Conservation (phyloP, 2,329 filamentous ascomycete species). For the Arthroderma sp. region DNA sequence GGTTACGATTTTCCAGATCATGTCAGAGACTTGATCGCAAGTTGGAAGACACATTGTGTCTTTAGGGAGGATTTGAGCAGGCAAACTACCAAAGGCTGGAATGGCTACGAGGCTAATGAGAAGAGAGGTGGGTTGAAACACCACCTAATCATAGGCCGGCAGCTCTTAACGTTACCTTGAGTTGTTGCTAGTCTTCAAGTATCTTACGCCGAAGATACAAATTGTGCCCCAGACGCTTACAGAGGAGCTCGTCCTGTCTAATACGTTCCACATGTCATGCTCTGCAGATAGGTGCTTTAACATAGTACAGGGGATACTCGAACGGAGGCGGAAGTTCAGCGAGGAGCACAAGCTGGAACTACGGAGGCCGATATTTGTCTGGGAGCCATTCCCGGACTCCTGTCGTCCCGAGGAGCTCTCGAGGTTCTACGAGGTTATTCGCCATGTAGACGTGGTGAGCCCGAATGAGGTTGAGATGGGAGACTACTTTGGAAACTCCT, state of each 20-base stretch:
- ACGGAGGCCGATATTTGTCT: slow-evolving; percentile 62
- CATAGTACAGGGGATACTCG: slow-evolving; percentile 59
- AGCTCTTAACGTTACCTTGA: background rate
- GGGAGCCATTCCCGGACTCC: slow-evolving; percentile 88
- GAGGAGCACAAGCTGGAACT: slow-evolving; percentile 21
- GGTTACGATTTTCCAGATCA: slow-evolving; percentile 72
- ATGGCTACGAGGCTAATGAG: slow-evolving; percentile 64
- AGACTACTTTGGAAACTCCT: slow-evolving; percentile 58
- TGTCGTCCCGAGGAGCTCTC: slow-evolving; percentile 56
- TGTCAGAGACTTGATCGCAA: slow-evolving; percentile 51
- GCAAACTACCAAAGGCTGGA: slow-evolving; percentile 83
- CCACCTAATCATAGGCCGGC: no score
- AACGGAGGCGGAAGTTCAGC: slow-evolving; percentile 34
- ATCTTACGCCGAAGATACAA: slow-evolving; percentile 73
- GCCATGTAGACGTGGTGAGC: slow-evolving; percentile 48
- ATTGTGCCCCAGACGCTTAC: slow-evolving; percentile 62
- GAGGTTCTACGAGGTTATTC: slow-evolving; percentile 42
- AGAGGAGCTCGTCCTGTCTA: slow-evolving; percentile 53
- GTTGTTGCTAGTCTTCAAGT: slow-evolving; percentile 56
- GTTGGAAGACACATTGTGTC: slow-evolving; percentile 65
- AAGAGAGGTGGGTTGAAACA: slow-evolving; percentile 42
- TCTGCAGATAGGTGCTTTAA: slow-evolving; percentile 63
- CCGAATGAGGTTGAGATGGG: slow-evolving; percentile 89
- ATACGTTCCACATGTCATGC: slow-evolving; percentile 80
- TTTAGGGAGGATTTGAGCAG: slow-evolving; percentile 54